A percentile compares a stretch with the other conserved stretches of the same genome.
Evolutionary conservation across 2,329 filamentous ascomycete species (phyloP).

Genomic region (Fusarium tupiense): DNA sequence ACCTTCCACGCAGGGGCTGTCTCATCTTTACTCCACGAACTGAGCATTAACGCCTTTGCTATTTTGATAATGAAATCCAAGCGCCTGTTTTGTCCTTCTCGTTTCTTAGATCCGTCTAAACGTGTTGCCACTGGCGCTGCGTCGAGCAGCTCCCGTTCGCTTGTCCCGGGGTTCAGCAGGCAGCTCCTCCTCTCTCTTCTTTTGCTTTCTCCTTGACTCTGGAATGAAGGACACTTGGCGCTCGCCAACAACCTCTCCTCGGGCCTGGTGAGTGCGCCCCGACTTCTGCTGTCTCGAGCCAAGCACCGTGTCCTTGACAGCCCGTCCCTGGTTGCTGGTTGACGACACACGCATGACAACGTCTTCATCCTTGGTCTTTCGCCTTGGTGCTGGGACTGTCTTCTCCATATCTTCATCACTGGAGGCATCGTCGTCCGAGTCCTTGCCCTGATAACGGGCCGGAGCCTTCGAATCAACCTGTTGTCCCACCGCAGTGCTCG

Average conservation of each 20-base stretch:
- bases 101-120: slow-evolving; percentile 71
- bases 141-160: slow-evolving; percentile 56
- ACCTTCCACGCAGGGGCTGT: slow-evolving; percentile 36
- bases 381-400: slow-evolving; percentile 33
- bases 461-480: slow-evolving; percentile 48
- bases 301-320: slow-evolving; percentile 64
- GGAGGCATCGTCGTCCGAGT: slow-evolving; percentile 58
- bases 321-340: slow-evolving; percentile 68
- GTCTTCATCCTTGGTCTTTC: slow-evolving; percentile 50
- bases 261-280: slow-evolving; percentile 57
- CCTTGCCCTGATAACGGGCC: slow-evolving; percentile 51
- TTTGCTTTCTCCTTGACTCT: slow-evolving; percentile 62
- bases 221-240: slow-evolving; percentile 80
- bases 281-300: slow-evolving; percentile 65
- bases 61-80: slow-evolving; percentile 38
- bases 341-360: slow-evolving; percentile 75
- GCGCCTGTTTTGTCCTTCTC: slow-evolving; percentile 30
- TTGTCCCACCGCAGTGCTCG: slow-evolving; percentile 72
- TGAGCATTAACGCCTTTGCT: slow-evolving; percentile 40
- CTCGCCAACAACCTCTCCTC: slow-evolving; percentile 66
- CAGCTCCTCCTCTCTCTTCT: slow-evolving; percentile 46
- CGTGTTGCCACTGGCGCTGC: slow-evolving; percentile 80
- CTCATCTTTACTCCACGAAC: slow-evolving; percentile 37
- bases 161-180: slow-evolving; percentile 46
- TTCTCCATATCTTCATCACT: slow-evolving; percentile 53